Evolutionary conservation across 2,329 filamentous ascomycete genomes (phyloP), one percentile per base, ranked within the genome.

Genomic region (Akanthomyces lecanii): DNA sequence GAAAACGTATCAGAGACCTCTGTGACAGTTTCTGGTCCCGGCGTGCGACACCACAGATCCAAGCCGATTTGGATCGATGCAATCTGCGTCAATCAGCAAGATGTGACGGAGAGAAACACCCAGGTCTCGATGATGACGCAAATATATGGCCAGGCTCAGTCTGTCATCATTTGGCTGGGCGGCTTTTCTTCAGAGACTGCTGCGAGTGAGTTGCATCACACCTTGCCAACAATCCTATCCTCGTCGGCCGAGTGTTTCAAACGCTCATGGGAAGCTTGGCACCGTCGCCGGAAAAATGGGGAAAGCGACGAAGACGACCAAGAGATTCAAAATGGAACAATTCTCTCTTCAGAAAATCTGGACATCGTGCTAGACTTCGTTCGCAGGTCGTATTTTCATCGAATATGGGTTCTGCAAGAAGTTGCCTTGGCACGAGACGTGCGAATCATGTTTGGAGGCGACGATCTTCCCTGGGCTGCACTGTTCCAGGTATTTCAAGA

Each of bases 341-440:
- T 61, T 42, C 21, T 62, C 3, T 56, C 60, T 0, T 63, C 63
- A 14, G 25, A 44, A 1, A 51, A 16, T 25, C 36, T 62, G 8
- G n/a, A 23, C 3, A 33, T 21, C 10, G 40, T 62, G 21, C 42
- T 62, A 3, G 60, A 62, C 7, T 62, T 62, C 33, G 60, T 62
- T 18, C 60, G 60, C 16, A 38, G 44, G 0, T 53, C 63, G 0
- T 67, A 66, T 60, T 69, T 69, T 16, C 59, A 65, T 18, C 66
- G 67, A 21, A 67, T 66, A 12, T 69, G 67, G 67, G 61, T 69
- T 1, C 52, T 68, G 0, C 67, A 69, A 10, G 67, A 69, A 14
- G 58, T 67, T 4, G 36, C 63, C 4, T 58, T 69, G n/a, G 60
- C 66, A 0, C 56, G 64, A 44, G 21, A 45, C 5, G 63, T 55